Percentiles rank a stretch among this genome's conserved stretches.
Conservation (phyloP, 2,329 filamentous ascomycete genomes). For the Ophiosphaerella narmari region DNA sequence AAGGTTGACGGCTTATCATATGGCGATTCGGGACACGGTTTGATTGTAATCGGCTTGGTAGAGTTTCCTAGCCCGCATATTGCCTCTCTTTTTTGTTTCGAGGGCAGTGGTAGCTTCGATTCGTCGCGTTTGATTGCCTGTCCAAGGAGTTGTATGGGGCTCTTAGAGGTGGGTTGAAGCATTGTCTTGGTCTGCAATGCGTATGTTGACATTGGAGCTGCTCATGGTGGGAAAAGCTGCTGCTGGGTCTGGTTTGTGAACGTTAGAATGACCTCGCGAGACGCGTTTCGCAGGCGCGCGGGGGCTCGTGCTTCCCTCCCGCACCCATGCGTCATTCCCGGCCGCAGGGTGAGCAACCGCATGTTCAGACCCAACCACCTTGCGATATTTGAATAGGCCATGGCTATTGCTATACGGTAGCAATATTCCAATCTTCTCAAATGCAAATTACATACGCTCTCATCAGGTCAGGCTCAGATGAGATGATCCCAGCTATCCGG, state of each 20-base stretch:
- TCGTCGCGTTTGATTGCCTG: conserved; percentile 31
- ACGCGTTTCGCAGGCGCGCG: conserved; percentile 26
- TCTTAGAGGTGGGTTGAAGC: conserved; percentile 27
- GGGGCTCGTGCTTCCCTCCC: conserved; percentile 15
- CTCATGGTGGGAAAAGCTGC: conserved; percentile 29
- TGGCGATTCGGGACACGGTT: conserved; percentile 35
- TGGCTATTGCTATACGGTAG: no score
- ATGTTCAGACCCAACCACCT: neutral
- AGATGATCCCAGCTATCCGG: no score
- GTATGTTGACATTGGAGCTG: conserved; percentile 30
- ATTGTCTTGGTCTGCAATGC: conserved; percentile 40
- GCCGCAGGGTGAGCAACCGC: neutral
- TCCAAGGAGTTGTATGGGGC: conserved; percentile 24
- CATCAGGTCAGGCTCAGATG: no score
- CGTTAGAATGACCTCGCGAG: conserved; percentile 12
- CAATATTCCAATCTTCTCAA: no score
- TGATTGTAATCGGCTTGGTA: conserved; percentile 37
- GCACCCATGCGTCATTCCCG: conserved; percentile 16
- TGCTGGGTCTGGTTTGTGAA: neutral
- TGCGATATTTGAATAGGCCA: no score
- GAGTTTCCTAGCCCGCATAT: conserved; percentile 34
- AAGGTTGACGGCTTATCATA: conserved; percentile 37
- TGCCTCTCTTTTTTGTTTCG: conserved; percentile 39
- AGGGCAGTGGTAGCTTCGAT: conserved; percentile 29
- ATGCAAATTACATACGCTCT: no score